Conservation (phyloP, 2,329 filamentous ascomycete genomes). For the Ophiostoma himal-ulmi region DNA sequence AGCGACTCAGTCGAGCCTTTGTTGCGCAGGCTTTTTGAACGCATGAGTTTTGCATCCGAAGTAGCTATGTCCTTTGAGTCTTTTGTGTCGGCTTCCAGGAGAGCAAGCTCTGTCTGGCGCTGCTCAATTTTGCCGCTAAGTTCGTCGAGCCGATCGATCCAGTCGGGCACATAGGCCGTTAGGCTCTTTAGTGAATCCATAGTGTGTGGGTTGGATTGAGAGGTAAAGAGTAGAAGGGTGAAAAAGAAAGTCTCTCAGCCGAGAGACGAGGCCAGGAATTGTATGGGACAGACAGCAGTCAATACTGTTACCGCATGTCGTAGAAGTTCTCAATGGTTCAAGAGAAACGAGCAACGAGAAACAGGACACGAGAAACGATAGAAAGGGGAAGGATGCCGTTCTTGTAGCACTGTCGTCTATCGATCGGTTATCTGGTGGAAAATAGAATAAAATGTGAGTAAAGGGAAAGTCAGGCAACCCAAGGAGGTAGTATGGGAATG, state of each 20-base stretch:
- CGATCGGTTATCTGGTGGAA: background rate
- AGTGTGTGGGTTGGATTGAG: background rate
- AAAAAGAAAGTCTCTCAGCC: background rate
- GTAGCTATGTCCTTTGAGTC: conserved; percentile 25
- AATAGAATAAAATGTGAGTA: background rate
- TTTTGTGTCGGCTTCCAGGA: conserved; percentile 32
- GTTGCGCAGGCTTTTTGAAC: conserved; percentile 30
- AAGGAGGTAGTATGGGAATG: background rate
- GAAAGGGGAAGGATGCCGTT: background rate
- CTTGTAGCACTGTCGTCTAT: background rate
- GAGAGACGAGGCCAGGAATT: conserved; percentile 14
- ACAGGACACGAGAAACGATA: background rate
- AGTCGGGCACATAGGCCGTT: conserved; percentile 52
- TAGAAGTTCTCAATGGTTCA: background rate
- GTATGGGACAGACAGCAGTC: background rate
- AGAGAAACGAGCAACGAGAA: background rate
- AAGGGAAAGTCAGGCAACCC: background rate
- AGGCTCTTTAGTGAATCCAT: conserved; percentile 55
- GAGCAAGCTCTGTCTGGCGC: conserved; percentile 55
- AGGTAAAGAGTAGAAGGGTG: background rate
- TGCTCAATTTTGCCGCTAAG: conserved; percentile 56
- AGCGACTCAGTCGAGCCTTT: conserved; percentile 30
- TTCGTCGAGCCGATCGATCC: conserved; percentile 54
- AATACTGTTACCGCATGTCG: conserved; percentile 6
- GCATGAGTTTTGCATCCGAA: conserved; percentile 7